Evolutionary conservation across 1,284 basidiomycete species (phyloP), one percentile per base, ranked within the genome.

Genomic region (Malassezia brasiliensis): DNA sequence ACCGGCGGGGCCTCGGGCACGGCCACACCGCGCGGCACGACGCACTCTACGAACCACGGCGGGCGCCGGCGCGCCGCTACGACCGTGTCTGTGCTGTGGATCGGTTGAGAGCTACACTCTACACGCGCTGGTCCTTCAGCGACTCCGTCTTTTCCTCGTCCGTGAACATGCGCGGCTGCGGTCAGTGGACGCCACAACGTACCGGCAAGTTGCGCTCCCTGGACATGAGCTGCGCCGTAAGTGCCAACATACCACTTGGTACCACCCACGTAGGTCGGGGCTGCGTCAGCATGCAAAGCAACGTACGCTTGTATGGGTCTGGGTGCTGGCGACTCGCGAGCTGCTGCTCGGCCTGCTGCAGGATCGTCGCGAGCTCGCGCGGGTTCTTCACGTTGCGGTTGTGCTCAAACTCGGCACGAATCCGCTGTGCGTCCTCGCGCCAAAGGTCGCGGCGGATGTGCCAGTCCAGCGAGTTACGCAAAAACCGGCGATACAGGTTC

Each of bases 361-460:
- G 77, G 52, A 94, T 82, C n/a, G 77, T 72, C 12, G 87, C 86
- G 51, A 96, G 79, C 30, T 85, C 85, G 62, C 90, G 81, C 14
- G 90, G 90, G 75, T 94, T 88, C 56, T 83, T 82, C 51, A 94
- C 83, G 72, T 93, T 80, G 58, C 90, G 90, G 80, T 94, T 88
- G 64, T 81, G 78, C 78, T 96, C 90, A 75, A 96, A 96, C 40
- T 90, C 84, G 61, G 90, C 89, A 59, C 90, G 80, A 67, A 94
- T 88, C 75, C 85, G 79, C 65, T 90, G 77, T 5, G 90, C 90
- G 70, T 85, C 81, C 63, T 81, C 81, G 61, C 90, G 81, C 88
- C 88, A 94, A 6, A 88, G 70, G 70, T 90, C 86, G 61, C 90
- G 79, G 56, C 85, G 80, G 65, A 93, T 81, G 55, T 83, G 83